Base-by-base conservation (phyloP, 805 yeast genomes). In the Candida nitratophila region DNA sequence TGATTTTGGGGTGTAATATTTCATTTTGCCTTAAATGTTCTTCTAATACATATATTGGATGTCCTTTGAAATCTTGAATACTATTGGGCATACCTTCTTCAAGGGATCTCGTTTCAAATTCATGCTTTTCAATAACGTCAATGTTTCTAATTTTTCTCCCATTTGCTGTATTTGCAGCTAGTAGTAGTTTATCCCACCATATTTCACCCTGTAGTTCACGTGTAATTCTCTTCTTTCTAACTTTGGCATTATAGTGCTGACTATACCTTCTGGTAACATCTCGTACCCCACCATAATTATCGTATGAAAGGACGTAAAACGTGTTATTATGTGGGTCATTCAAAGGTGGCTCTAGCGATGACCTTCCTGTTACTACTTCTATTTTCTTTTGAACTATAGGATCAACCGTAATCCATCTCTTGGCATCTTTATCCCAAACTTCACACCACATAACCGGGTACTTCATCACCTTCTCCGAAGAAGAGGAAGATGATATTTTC, bases 371-470 rank as follows among this genome's bases (percentile, higher is more conserved):
- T 8, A 83, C 74, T 30, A 76, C 68, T 60, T 87, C 95, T 34
- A 87, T 76, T 9, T 73, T 61, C 44, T 76, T 63, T 44, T 81
- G 73, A 26, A 82, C 81, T 0, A 82, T 66, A 0, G 97, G 93
- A 55, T 93, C 99, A 2, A 89, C 71, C 2, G 95, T 77, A n/a
- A 89, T 73, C 95, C 96, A 91, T 41, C 71, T 76, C 46, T 79
- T 73, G 5, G 78, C 64, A 46, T 73, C 77, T 41, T 74, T 74
- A 58, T 91, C 90, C 96, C 96, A 91, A 0, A 86, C 96, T 59
- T 93, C 99, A 20, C 81, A 81, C 99, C 99, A 93, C 56, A 83
- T 89, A 0, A 89, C 72, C 0, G 97, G 97, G 54, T 69, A 83
- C 9, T 47, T 45, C 1, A 50, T 50, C 17, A 41, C 46, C 1